phyloP scores from a whole-genome alignment of 1,284 basidiomycete genomes.

The Pyrrhoderma noxium region DNA sequence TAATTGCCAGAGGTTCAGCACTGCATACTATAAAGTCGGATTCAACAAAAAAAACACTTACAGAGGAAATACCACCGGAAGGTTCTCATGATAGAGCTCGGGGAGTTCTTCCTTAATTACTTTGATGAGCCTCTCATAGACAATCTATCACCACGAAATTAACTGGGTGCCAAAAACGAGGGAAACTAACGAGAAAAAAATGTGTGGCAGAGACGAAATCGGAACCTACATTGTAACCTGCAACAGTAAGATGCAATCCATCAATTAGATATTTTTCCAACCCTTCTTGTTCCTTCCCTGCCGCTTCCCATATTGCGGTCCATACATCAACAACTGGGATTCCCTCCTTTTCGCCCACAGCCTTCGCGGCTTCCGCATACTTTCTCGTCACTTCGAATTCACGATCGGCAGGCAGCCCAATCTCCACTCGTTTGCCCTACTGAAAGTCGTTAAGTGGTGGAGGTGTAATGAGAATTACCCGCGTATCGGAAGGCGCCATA shows the following conservation, averaged over 20 bases:
- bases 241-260: conserved; percentile 70
- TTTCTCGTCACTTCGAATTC: conserved; percentile 49
- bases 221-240: conserved; percentile 58
- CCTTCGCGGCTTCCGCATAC: conserved; percentile 66
- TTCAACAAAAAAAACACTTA: conserved; percentile 26
- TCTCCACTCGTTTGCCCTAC: conserved; percentile 39
- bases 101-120: conserved; percentile 54
- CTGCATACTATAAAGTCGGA: conserved; percentile 9
- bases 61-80: conserved; percentile 47
- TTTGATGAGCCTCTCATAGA: conserved; percentile 55
- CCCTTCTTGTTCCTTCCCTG: conserved; percentile 47
- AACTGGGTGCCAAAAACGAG: no score
- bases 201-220: conserved; percentile 5
- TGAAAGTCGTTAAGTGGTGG: conserved; percentile 71
- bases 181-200: background rate
- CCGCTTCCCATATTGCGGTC: conserved; percentile 56
- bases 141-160: conserved; percentile 37
- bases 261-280: conserved; percentile 52
- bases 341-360: conserved; percentile 45
- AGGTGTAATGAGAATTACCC: conserved; percentile 74
- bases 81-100: conserved; percentile 58
- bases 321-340: conserved; percentile 68
- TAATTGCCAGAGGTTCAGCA: background rate
- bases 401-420: conserved; percentile 48
- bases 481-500: conserved; percentile 58